A percentile compares a stretch with the other conserved stretches of the same genome.
Evolutionary conservation across 2,329 filamentous ascomycete genomes (phyloP).

Genomic region (Trichoderma pleuroti): DNA sequence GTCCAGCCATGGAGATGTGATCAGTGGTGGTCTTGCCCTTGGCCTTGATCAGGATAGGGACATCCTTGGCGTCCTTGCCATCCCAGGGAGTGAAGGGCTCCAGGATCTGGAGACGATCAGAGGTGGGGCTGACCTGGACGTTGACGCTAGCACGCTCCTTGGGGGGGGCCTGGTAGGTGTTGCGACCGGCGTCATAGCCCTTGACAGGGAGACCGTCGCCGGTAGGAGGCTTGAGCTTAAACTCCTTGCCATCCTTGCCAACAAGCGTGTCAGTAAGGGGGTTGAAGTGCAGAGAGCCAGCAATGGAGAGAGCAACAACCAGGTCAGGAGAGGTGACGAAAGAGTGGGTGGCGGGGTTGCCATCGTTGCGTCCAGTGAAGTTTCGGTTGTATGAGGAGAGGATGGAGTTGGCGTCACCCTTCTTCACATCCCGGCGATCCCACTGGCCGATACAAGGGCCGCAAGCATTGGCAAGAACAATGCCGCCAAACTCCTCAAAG

Average conservation of each 20-base stretch:
- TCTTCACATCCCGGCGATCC: conserved; percentile 90
- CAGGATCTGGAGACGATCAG: conserved; percentile 92
- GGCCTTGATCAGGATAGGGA: conserved; percentile 94
- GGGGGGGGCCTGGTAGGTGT: conserved; percentile 96
- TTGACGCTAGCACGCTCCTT: conserved; percentile 66
- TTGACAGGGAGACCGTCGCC: conserved; percentile 74
- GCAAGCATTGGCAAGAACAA: conserved; percentile 93
- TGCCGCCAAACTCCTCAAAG: conserved; percentile 92
- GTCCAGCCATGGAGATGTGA: conserved; percentile 95
- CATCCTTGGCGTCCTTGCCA: conserved; percentile 78
- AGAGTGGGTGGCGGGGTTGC: conserved; percentile 89
- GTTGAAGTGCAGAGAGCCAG: conserved; percentile 88
- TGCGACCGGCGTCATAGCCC: conserved; percentile 85
- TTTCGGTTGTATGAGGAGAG: conserved; percentile 99
- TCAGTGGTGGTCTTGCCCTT: conserved; percentile 96
- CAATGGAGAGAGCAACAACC: conserved; percentile 80
- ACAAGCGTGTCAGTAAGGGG: conserved; percentile 87
- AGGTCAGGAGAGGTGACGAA: conserved; percentile 91
- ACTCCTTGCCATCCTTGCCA: conserved; percentile 95
- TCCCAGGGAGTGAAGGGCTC: conserved; percentile 84
- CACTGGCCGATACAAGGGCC: conserved; percentile 92
- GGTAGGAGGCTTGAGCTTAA: conserved; percentile 75
- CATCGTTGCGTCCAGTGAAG: conserved; percentile 97
- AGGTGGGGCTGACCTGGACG: conserved; percentile 82
- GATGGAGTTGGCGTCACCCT: conserved; percentile 94